phyloP scores from a whole-genome alignment of 768 basidiomycete genomes.

The Strobilomyces confusus region DNA sequence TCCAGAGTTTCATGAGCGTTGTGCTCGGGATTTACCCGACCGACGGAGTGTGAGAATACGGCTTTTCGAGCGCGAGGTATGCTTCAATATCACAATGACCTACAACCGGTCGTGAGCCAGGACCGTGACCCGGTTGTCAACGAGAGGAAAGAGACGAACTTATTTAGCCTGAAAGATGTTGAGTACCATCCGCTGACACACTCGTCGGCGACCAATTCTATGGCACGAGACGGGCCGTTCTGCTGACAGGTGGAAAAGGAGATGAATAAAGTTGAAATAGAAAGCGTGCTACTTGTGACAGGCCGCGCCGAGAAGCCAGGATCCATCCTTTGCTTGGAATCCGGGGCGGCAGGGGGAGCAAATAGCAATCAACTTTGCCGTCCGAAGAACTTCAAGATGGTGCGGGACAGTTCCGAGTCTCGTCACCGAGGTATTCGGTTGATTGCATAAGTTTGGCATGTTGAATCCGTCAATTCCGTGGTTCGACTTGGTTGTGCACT shows the following conservation, averaged over 20 bases:
- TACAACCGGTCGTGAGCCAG: not conserved
- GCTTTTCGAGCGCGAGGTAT: not conserved
- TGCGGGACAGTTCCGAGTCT: not conserved
- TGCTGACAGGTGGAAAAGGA: constrained; percentile 1
- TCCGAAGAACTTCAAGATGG: constrained; percentile 5
- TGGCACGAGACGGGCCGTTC: not conserved
- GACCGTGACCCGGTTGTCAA: not conserved
- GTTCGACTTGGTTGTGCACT: not conserved
- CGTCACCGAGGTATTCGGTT: not conserved
- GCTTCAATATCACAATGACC: not conserved
- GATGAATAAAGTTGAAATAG: constrained; percentile 9
- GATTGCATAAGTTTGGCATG: not conserved
- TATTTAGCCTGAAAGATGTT: not conserved
- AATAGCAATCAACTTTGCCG: not conserved
- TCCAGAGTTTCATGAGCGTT: not conserved
- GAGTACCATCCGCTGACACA: not conserved
- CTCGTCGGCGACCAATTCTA: not conserved
- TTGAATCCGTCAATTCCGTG: not conserved
- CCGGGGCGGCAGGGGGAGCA: not conserved
- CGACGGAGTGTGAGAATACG: constrained; percentile 1
- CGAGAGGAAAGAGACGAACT: not conserved
- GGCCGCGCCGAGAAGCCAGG: not conserved
- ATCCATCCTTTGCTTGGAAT: not conserved
- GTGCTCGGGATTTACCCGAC: not conserved
- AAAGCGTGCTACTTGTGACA: not conserved